Base-by-base conservation (phyloP, 345 rosid species). In the Noccaea bulbosa region DNA sequence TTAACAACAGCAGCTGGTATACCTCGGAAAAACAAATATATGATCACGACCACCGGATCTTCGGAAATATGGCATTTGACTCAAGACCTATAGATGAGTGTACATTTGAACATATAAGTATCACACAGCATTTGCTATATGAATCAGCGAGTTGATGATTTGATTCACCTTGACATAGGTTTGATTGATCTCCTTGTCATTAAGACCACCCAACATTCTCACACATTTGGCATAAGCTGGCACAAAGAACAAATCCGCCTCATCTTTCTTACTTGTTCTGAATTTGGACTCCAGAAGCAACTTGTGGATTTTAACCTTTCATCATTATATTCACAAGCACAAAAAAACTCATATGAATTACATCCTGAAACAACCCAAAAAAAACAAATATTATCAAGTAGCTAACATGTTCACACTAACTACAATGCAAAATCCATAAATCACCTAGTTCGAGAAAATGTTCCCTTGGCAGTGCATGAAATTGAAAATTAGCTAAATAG, bases 1-100 rank as follows among this genome's bases (percentile, higher is more conserved):
- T 10, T 10, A 24, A 32, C 43, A 33, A 16, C 0, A 14, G 14
- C 27, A 72, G 34, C 8, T 76, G 5, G 1, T 11, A 61, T 77
- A 91, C 99, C 99, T 94, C 1, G 98, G 99, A 76, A 94, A 94
- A 64, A 94, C 88, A 63, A 94, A 89, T 55, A 94, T 68, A 80
- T 94, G 99, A 67, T 94, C 88, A n/a, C 97, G 96, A 63, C 99
- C 99, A 45, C 89, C 96, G 0, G 99, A 91, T 45, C 84, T 77
- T 78, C 98, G 85, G 52, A 94, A 94, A 63, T 91, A 84, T 0
- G 98, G 89, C 99, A 94, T 91, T 79, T 89, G 99, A 49, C 93
- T 88, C 64, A 89, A 82, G 5, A 88, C 89, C 99, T 94, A 74
- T 54, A 53, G 62, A 46, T 55, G 4, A 47, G 3, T 55, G 60